These are phyloP conservation scores for Fusarium drepaniforme DNA, from an alignment of 2,329 filamentous ascomycete genomes.

Conservation along the genomic window DNA sequence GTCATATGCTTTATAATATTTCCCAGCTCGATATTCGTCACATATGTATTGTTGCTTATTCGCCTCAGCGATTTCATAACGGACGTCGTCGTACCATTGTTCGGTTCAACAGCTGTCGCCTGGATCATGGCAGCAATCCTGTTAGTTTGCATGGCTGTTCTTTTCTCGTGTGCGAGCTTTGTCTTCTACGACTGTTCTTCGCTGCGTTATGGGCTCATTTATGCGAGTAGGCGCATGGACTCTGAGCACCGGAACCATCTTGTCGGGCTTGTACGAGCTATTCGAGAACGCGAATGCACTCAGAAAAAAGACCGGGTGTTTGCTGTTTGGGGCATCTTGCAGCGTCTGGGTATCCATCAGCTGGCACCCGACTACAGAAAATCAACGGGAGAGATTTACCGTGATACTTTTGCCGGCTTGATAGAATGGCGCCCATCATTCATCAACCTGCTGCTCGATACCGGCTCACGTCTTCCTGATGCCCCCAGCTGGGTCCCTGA, in stretches of 20 bases:
- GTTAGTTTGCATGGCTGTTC: no score
- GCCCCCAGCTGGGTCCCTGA: background rate
- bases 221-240: background rate
- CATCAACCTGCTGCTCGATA: background rate
- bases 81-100: no score
- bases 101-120: fast-evolving
- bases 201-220: no score
- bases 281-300: background rate
- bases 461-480: background rate
- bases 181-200: no score
- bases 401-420: background rate
- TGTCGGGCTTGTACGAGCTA: background rate
- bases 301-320: background rate
- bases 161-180: no score
- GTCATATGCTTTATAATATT: no score
- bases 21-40: no score
- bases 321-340: background rate
- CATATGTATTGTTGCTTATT: no score
- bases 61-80: fast-evolving
- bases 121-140: fast-evolving
- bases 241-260: background rate
- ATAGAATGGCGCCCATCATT: background rate
- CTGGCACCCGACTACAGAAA: background rate
- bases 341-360: background rate
- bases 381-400: background rate